Conservation (phyloP, 2,329 filamentous ascomycete species). For the Aspergillus sp. region DNA sequence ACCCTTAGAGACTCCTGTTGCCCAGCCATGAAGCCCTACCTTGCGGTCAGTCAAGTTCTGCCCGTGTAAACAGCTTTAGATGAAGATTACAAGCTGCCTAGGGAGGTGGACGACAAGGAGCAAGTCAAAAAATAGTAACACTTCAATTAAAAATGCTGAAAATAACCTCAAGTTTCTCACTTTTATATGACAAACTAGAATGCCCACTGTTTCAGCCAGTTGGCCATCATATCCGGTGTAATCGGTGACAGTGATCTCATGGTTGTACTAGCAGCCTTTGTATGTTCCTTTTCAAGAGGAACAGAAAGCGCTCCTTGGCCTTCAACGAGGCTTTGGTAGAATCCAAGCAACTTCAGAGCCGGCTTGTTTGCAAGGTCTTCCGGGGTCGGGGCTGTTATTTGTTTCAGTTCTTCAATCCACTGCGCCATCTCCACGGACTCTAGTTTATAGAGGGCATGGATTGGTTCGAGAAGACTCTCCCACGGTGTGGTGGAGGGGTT, state of each 20-base stretch:
- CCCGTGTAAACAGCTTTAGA: too few relatives aligned
- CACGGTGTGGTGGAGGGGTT: conserved; percentile 40
- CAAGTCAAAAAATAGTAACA: too few relatives aligned
- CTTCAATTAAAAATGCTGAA: too few relatives aligned
- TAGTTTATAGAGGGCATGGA: conserved; percentile 36
- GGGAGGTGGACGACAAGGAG: too few relatives aligned
- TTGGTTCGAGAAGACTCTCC: conserved; percentile 31
- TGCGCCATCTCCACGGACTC: conserved; percentile 35
- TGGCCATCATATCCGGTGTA: conserved; percentile 37
- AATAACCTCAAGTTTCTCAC: too few relatives aligned
- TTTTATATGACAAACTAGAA: neutral
- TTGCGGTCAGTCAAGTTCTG: too few relatives aligned
- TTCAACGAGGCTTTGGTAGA: conserved; percentile 33
- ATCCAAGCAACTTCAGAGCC: conserved; percentile 45
- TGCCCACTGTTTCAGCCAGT: conserved; percentile 19
- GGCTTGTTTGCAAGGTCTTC: conserved; percentile 39
- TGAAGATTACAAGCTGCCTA: too few relatives aligned
- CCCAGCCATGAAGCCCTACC: too few relatives aligned
- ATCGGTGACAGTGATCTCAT: conserved; percentile 36
- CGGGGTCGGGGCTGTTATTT: conserved; percentile 30
- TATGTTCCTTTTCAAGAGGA: conserved; percentile 35
- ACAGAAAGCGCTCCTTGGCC: conserved; percentile 19
- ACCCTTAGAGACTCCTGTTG: too few relatives aligned
- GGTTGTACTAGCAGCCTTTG: conserved; percentile 35
- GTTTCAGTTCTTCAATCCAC: conserved; percentile 40